Evolutionary conservation across 257 asterid genomes (phyloP), one percentile per base, ranked within the genome.

Genomic region (Knoxia roxburghii): DNA sequence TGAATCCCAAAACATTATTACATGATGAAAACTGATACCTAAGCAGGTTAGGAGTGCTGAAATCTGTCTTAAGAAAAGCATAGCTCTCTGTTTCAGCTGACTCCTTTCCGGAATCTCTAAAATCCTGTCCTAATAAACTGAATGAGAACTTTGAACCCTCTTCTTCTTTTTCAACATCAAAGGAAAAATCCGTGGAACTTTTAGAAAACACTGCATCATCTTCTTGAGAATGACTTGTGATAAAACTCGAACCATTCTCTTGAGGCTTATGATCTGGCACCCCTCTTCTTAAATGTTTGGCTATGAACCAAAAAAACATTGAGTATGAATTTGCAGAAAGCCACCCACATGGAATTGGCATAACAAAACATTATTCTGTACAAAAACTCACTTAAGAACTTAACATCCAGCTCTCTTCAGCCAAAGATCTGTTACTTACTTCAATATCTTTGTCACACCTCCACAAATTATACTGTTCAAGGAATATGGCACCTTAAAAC

Each of bases 21-120:
- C 79, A 68, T 53, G 82, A 72, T 64, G 64, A 3, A 67, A 72
- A 77, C 62, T 89, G 78, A 63, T 68, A 86, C 83, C 84, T 78
- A 40, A 75, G 77, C 26, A 52, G 71, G 56, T 51, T 69, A 45
- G 77, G 23, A 68, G n/a, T n/a, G n/a, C 74, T 58, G 61, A 71
- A 52, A 9, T 67, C 71, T 46, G 73, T 72, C 70, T 80, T 77
- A 41, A 71, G 55, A 62, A 50, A 75, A 82, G 73, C 85, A 76
- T 87, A 79, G 77, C 60, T 65, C 79, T 80, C 95, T 79, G 80
- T 68, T 40, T 69, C 72, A 53, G 63, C 76, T 69, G 12, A 48
- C 35, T 43, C 58, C 62, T 30, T n/a, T n/a, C n/a, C n/a, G n/a
- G n/a, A n/a, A n/a, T n/a, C n/a, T n/a, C n/a, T n/a, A n/a, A n/a